Percentiles rank a stretch among this genome's conserved stretches.
phyloP scores from a whole-genome alignment of 129 eudicot genomes.

The Centella asiatica region DNA sequence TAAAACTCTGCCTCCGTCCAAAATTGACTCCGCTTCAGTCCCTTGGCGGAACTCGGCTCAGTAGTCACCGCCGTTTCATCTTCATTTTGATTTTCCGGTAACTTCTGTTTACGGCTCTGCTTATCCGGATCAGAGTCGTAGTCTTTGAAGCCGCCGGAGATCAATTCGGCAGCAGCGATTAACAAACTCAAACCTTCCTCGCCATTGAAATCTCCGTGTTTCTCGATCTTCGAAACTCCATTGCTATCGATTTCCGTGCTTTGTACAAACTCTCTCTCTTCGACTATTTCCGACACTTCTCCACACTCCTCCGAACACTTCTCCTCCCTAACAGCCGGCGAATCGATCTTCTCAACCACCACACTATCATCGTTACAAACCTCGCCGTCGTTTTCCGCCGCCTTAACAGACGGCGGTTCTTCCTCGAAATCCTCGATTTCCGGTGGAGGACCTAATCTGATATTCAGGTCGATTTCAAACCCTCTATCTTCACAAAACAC shows the following conservation, averaged over 20 bases:
- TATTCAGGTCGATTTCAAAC: constrained; percentile 26
- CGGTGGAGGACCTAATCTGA: constrained; percentile 10
- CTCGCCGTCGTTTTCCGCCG: not conserved
- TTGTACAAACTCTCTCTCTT: constrained; percentile 24
- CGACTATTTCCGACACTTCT: constrained; percentile 20
- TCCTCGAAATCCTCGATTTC: constrained; percentile 13
- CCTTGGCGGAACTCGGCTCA: constrained; percentile 2
- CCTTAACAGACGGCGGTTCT: not conserved
- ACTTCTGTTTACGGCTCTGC: not conserved
- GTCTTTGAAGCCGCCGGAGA: constrained; percentile 22
- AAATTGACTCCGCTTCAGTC: constrained; percentile 11
- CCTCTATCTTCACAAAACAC: constrained; percentile 2
- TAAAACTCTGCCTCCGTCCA: constrained; percentile 33
- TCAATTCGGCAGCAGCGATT: constrained; percentile 45
- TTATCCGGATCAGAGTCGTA: constrained; percentile 8
- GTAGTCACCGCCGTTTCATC: not conserved
- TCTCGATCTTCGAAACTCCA: not conserved
- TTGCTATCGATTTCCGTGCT: constrained; percentile 24
- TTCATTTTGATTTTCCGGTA: not conserved
- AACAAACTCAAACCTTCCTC: constrained; percentile 31
- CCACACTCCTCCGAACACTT: not conserved
- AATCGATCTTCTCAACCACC: constrained; percentile 5
- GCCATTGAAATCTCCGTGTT: constrained; percentile 7
- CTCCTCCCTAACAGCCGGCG: not conserved
- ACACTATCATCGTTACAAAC: constrained; percentile 2